Evolutionary conservation across 2,329 filamentous ascomycete species (phyloP).

Genomic region (Chaetomium sp.): DNA sequence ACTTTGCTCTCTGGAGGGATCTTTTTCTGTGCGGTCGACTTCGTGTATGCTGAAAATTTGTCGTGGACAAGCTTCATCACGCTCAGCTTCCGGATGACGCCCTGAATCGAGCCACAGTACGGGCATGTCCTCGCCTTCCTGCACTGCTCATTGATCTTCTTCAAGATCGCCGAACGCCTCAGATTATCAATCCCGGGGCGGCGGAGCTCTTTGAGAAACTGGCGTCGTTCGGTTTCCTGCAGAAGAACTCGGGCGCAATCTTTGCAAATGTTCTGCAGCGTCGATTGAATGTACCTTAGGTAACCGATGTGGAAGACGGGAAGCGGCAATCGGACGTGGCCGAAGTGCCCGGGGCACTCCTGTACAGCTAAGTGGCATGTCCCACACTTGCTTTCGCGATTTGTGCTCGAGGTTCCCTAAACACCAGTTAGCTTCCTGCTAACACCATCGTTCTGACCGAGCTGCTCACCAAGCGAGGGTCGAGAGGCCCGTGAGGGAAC

Average conservation of each 20-base stretch:
- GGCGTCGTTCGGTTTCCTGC: conserved; percentile 68
- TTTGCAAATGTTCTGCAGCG: conserved; percentile 95
- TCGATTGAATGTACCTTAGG: conserved; percentile 84
- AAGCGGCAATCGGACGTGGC: conserved; percentile 81
- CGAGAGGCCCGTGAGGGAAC: conserved; percentile 77
- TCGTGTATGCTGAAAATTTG: conserved; percentile 82
- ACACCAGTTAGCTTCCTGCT: conserved; percentile 1
- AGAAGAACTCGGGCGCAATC: conserved; percentile 81
- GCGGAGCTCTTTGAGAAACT: conserved; percentile 73
- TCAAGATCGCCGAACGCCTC: conserved; percentile 73
- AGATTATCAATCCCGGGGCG: conserved; percentile 81
- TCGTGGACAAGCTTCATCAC: conserved; percentile 94
- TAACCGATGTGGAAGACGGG: conserved; percentile 96
- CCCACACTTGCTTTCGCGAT: conserved; percentile 54
- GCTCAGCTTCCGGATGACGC: conserved; percentile 83
- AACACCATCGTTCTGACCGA: background rate
- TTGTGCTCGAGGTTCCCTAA: conserved; percentile 78
- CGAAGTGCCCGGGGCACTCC: conserved; percentile 91
- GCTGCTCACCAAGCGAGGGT: conserved; percentile 59
- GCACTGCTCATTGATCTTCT: conserved; percentile 83
- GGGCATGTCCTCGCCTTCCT: conserved; percentile 79
- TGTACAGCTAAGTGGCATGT: conserved; percentile 79
- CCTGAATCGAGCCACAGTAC: conserved; percentile 76
- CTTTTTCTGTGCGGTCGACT: conserved; percentile 82
- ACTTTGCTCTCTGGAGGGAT: conserved; percentile 73